Base-by-base conservation (phyloP, 345 rosid species). In the Toxicodendron radicans region DNA sequence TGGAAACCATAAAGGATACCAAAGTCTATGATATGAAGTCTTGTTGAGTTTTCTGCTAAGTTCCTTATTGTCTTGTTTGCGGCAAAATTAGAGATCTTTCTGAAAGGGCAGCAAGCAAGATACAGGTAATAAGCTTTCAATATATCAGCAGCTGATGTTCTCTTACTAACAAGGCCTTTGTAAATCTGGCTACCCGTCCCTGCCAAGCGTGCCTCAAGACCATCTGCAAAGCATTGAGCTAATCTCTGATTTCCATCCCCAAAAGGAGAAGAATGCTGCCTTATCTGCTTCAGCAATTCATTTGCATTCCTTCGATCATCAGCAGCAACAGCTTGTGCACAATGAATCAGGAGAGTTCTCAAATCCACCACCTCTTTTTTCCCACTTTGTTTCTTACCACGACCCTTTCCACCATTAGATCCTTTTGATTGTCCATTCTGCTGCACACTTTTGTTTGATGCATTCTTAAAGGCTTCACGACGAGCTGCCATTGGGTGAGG, bases 1-100 rank as follows among this genome's bases (percentile, higher is more conserved):
- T 93, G 98, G 75, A 91, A 95, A 73, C 98, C 99, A 73, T 95
- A 93, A 1, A 88, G 84, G 56, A 96, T 86, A 70, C 99, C 99
- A 52, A 96, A 96, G 84, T 96, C 98, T 68, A 96, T 87, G 23
- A 96, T 73, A 78, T 96, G 99, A 74, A 96, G 79, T 64, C 88
- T 83, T 61, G 3, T 81, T 24, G 93, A 84, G 2, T 79, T 82
- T 21, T 78, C 82, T 61, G 95, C 86, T 66, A 75, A 77, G 43
- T 58, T 77, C 52, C 62, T 64, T 70, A 96, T 89, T 1, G 85
- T 89, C 82, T 73, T 88, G 78, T 87, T 89, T 0, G 88, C 78
- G 0, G 84, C 79, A 71, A 90, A 83, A 75, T 92, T 85, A 24
- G 97, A 86, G 30, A 89, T 70, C 81, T 86, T 96, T 82, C 93